These are phyloP conservation scores for Fonsecaea multimorphosa DNA, from an alignment of 2,329 filamentous ascomycete species.

Conservation along the genomic window DNA sequence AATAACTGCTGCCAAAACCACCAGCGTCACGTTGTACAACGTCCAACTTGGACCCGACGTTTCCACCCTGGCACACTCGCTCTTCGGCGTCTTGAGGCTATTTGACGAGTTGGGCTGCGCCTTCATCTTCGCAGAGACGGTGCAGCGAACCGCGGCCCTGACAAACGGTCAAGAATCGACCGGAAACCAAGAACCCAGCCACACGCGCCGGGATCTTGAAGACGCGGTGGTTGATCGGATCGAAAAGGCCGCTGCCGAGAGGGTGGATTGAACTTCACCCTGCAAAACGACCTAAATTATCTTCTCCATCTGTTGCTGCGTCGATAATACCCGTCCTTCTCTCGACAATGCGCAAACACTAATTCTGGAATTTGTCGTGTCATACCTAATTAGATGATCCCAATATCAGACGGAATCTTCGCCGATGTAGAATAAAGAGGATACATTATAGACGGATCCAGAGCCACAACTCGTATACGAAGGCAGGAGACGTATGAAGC, in stretches of 20 bases:
- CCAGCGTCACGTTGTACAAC: constrained; percentile 62
- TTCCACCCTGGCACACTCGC: constrained; percentile 77
- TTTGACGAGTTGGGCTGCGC: constrained; percentile 80
- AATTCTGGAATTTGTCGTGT: too few relatives aligned
- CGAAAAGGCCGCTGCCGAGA: constrained; percentile 69
- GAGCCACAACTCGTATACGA: too few relatives aligned
- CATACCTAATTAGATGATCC: too few relatives aligned
- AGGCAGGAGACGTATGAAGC: too few relatives aligned
- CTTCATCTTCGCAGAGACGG: constrained; percentile 88
- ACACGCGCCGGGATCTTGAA: constrained; percentile 57
- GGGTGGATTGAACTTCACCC: constrained; percentile 21
- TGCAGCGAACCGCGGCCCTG: constrained; percentile 46
- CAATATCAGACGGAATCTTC: too few relatives aligned
- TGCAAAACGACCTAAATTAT: too few relatives aligned
- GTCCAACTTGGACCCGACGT: constrained; percentile 74
- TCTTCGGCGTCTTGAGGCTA: constrained; percentile 86
- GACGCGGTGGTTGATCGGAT: constrained; percentile 86
- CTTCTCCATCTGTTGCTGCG: too few relatives aligned
- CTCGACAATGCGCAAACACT: too few relatives aligned
- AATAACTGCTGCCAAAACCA: background rate
- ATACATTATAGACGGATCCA: too few relatives aligned
- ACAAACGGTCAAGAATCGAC: constrained; percentile 42
- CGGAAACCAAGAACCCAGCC: background rate
- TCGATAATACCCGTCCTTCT: too few relatives aligned
- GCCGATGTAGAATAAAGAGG: too few relatives aligned